Evolutionary conservation across 805 yeast species (phyloP), one percentile per base, ranked within the genome.

Genomic region (Ogataea corticis): DNA sequence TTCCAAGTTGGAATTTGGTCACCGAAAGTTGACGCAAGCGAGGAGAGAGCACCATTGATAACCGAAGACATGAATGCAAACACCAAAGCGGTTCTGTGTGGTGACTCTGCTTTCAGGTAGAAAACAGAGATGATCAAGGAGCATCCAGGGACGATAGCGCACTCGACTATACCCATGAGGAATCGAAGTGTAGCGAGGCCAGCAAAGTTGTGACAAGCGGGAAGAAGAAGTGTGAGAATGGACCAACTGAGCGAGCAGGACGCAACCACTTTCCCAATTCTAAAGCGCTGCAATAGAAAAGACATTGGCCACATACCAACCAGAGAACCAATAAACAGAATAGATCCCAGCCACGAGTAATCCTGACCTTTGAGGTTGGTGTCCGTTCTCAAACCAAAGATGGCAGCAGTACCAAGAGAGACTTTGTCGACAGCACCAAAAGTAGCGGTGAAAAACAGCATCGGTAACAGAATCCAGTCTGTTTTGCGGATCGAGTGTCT

Each of bases 81-180:
- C 70, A 75, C 80, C 27, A 75, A 51, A 19, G 69, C 62, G 25
- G 72, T 66, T 51, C 77, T 65, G 15, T 67, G 52, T 44, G 72
- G 72, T 33, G 70, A 74, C 49, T 74, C 77, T 35, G 67, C 62
- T 48, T 68, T 75, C n/a, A 30, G 31, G 67, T 79, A 82, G 70
- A 77, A 82, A 54, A 76, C 81, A 23, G 77, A 56, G 11, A 82
- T 77, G 33, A 80, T 57, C 16, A 79, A 66, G 15, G 76, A 72
- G 58, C 71, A 72, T 2, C 78, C 77, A 2, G 87, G 85, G 10
- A 79, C 72, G 17, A 80, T 71, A 16, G 75, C 69, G 40, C 77
- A 66, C 57, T 80, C 85, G 4, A 76, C 63, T 52, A 69, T 62
- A 7, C 83, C 83, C 39, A 77, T 57, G 51, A 74, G 67, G 54